Evolutionary conservation across 805 yeast genomes (phyloP), one percentile per base, ranked within the genome.

Genomic region (Yamadazyma endophytica): DNA sequence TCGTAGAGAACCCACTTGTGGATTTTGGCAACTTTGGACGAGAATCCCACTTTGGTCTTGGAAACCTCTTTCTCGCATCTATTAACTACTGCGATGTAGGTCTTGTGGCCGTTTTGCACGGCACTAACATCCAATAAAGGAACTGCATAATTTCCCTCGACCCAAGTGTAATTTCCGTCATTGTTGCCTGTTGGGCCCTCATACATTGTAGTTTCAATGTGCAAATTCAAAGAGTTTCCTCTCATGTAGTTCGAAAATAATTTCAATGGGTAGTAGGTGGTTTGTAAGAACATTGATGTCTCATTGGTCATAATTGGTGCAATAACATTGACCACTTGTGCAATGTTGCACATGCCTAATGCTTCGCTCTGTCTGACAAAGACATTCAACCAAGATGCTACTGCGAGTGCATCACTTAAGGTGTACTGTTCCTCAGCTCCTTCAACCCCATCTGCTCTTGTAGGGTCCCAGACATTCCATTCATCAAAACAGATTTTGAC

Each of bases 381-480:
- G 9, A 57, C 52, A 24, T 56, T 56, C 21, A 54, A 39, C 63
- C 63, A 57, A 6, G 51, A 43, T 9, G 57, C 58, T 18, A 57
- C 57, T 3, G 61, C 61, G 13, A 56, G 28, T 4, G 61, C 57
- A 39, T 57, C 63, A 13, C 56, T 33, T 11, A 57, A 40, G 13
- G 46, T 47, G 28, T 57, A 56, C 24, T 44, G 38, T 28, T 54
- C 58, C 38, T 55, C 63, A 17, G 54, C 58, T 9, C 62, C 63
- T n/a, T 36, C 24, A 9, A 41, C 24, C 9, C 55, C 59, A 24
- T 43, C 55, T 11, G 58, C 58, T 40, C 55, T 40, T 14, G 32
- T 29, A 5, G 58, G 53, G 36, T 57, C 62, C 63, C 63, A 57
- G 13, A 56, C 61, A 26, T 56, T 56, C 63, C 63, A 56, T 37